Evolutionary conservation across 257 asterid species (phyloP).

Genomic region (Nicotiana tabacum): DNA sequence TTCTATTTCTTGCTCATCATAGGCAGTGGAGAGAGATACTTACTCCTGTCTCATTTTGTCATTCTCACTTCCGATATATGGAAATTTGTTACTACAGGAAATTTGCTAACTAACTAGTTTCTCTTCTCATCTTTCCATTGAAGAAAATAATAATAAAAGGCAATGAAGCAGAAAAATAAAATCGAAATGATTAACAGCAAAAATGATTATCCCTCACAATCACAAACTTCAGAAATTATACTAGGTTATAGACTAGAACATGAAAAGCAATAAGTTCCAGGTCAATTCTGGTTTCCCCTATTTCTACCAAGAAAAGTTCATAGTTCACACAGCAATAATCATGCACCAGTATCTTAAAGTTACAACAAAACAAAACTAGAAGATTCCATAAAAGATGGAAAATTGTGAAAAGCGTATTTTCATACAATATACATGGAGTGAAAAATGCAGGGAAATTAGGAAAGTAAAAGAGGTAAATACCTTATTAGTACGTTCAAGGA

Average conservation of each 20-base stretch:
- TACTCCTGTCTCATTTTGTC: not conserved
- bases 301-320: no score
- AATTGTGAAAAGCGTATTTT: no score
- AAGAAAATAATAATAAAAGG: no score
- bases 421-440: not conserved
- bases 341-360: no score
- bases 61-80: not conserved
- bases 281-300: no score
- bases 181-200: not conserved
- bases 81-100: not conserved
- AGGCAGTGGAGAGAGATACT: not conserved
- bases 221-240: no score
- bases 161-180: no score
- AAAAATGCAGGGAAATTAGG: not conserved
- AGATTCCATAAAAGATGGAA: not conserved
- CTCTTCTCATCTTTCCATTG: no score
- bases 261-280: no score
- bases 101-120: not conserved
- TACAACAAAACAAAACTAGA: not conserved
- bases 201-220: no score
- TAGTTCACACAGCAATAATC: no score
- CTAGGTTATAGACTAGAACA: no score
- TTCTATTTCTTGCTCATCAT: not conserved
- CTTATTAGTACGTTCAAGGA: slow-evolving; percentile 83
- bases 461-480: slow-evolving; percentile 20